Evolutionary conservation across 257 asterid species (phyloP), one percentile per base, ranked within the genome.

Genomic region (Linaria vulgaris): DNA sequence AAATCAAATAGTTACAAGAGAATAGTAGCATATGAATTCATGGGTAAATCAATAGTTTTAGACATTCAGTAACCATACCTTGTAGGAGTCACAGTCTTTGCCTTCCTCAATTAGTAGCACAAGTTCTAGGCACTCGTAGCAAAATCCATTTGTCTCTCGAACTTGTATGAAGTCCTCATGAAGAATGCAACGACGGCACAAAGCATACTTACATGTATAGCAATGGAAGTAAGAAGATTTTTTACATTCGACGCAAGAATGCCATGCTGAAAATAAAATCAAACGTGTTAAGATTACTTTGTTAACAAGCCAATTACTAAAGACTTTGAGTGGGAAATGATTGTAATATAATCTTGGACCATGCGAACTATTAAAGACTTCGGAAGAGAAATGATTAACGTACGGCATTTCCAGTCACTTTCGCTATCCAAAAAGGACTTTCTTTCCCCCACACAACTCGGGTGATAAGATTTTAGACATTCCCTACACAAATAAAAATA

Each of bases 391-490:
- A 50, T 17, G 64, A 34, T 38, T 64, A 47, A 76, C 95, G 83
- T 78, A 85, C 96, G 64, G 49, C 98, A 91, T 50, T 25, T 70
- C 88, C 88, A 91, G 59, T 21, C 25, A 39, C 22, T 16, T 8
- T 78, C 72, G 60, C 81, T 70, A 24, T 69, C 61, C 64, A 82
- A 66, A 70, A 78, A 77, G 3, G 91, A 77, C 10, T 66, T 74
- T 7, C 72, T 82, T 77, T 81, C 79, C 27, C 31, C 80, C 70
- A 85, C 82, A 22, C 98, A 91, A 16, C n/a, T 5, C 45, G 79
- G 81, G 68, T 91, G 98, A 63, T 83, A 91, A 37, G 95, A 74
- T 76, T 91, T 91, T 52, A 72, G 60, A 67, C 98, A 91, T 10
- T 86, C 53, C 83, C 98, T 91, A 90, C n/a, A n/a, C n/a, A 12